Conservation (phyloP, 192 early-diverging fungal genomes). For the Backusella tuberculispora region DNA sequence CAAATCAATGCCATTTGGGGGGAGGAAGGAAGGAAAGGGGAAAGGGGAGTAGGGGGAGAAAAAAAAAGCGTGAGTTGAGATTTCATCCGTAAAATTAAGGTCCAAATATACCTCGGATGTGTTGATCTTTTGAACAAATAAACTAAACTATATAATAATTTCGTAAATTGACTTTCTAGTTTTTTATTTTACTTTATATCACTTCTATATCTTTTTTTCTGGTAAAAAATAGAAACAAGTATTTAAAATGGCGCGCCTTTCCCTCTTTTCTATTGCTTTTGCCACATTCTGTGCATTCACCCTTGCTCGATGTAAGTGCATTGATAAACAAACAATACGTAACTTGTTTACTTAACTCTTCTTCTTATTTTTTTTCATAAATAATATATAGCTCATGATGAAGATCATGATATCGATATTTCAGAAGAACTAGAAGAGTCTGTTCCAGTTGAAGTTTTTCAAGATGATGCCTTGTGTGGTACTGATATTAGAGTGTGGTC, state of each 20-base stretch:
- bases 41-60: neutral
- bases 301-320: conserved; percentile 22
- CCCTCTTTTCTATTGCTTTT: conserved; percentile 11
- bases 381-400: neutral
- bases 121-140: conserved; percentile 11
- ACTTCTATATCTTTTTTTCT: neutral
- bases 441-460: neutral
- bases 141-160: neutral
- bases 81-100: neutral
- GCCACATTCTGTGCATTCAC: conserved; percentile 16
- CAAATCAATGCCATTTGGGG: neutral
- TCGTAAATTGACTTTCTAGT: neutral
- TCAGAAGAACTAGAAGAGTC: neutral
- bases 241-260: conserved; percentile 7
- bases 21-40: neutral
- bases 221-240: neutral
- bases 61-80: neutral
- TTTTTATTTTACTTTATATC: neutral
- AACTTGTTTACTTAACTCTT: neutral
- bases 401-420: neutral
- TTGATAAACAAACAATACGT: neutral
- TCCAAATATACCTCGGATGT: conserved; percentile 9
- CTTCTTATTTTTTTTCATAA: neutral
- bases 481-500: neutral
- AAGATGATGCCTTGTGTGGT: neutral